Percentiles rank a stretch among this genome's conserved stretches.
phyloP scores from a whole-genome alignment of 768 basidiomycete species.

The Suillus spraguei region DNA sequence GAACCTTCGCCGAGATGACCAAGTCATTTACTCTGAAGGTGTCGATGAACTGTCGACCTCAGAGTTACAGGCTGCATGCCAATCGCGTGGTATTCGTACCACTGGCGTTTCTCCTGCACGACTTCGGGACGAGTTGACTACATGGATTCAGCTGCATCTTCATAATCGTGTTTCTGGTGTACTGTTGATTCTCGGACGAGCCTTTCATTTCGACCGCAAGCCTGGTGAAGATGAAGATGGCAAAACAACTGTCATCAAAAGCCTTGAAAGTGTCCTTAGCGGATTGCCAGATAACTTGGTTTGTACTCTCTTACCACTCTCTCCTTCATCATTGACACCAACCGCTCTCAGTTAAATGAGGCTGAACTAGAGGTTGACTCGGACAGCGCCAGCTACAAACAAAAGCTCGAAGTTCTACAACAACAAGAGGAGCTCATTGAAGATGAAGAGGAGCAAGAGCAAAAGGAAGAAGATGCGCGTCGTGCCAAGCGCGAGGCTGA shows the following conservation, averaged over 20 bases:
- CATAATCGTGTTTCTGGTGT: conserved; percentile 93
- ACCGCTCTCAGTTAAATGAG: conserved; percentile 78
- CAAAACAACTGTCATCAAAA: conserved; percentile 76
- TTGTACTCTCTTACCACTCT: conserved; percentile 1
- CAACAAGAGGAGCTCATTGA: conserved; percentile 99
- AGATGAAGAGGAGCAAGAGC: conserved; percentile 98
- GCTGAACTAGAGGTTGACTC: conserved; percentile 96
- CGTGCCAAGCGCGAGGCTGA: conserved; percentile 81
- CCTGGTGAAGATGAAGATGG: conserved; percentile 77
- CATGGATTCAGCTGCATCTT: conserved; percentile 93
- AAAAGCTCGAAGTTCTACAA: conserved; percentile 96
- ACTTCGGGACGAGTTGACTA: conserved; percentile 84
- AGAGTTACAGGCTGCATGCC: conserved; percentile 92
- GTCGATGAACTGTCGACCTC: conserved; percentile 88
- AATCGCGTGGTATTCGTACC: conserved; percentile 92
- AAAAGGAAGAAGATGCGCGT: conserved; percentile 91
- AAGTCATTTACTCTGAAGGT: conserved; percentile 88
- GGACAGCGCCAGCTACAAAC: conserved; percentile 93
- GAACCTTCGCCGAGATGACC: conserved; percentile 88
- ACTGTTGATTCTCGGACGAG: conserved; percentile 89
- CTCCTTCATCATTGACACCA: conserved; percentile 11
- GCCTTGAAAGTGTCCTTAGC: conserved; percentile 87
- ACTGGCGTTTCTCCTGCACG: conserved; percentile 84
- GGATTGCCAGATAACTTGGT: conserved; percentile 95
- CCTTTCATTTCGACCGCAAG: conserved; percentile 89